Percentiles rank a stretch among this genome's conserved stretches.
These are phyloP conservation scores for Penicillium psychrofluorescens DNA, from an alignment of 495 filamentous ascomycete genomes.

Conservation along the genomic window DNA sequence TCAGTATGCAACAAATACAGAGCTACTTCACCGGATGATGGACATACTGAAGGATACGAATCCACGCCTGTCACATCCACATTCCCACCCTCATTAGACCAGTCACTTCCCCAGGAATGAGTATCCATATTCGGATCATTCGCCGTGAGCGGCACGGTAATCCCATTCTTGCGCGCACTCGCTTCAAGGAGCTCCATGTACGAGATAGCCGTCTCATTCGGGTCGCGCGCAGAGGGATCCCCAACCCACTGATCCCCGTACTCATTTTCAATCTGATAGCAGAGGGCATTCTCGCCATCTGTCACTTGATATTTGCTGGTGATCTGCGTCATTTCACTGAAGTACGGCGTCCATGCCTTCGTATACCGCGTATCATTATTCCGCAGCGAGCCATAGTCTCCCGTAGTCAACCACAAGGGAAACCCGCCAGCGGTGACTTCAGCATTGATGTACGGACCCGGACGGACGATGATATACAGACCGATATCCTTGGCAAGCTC, in stretches of 20 bases:
- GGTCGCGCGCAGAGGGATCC: conserved; percentile 26
- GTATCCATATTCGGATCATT: conserved; percentile 50
- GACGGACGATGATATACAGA: conserved; percentile 30
- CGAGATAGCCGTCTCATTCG: conserved; percentile 38
- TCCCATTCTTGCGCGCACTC: conserved; percentile 43
- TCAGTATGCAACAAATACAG: neutral
- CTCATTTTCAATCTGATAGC: conserved; percentile 58
- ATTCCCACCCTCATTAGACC: conserved; percentile 44
- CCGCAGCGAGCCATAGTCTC: conserved; percentile 50
- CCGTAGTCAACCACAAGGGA: conserved; percentile 54
- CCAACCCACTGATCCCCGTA: conserved; percentile 50
- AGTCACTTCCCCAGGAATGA: conserved; percentile 48
- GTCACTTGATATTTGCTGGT: conserved; percentile 47
- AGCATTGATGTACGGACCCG: conserved; percentile 38
- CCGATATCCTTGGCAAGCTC: conserved; percentile 46
- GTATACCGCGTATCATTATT: conserved; percentile 53
- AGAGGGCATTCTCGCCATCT: conserved; percentile 46
- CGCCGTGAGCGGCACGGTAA: conserved; percentile 44
- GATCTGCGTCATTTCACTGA: conserved; percentile 39
- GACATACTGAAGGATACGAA: conserved; percentile 44
- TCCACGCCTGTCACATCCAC: conserved; percentile 52
- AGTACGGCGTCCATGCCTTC: conserved; percentile 42
- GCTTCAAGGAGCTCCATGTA: conserved; percentile 52
- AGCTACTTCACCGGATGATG: neutral
- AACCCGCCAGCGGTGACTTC: conserved; percentile 53